Conservation (phyloP, 2,329 filamentous ascomycete species). For the Myrmaecium sp. region DNA sequence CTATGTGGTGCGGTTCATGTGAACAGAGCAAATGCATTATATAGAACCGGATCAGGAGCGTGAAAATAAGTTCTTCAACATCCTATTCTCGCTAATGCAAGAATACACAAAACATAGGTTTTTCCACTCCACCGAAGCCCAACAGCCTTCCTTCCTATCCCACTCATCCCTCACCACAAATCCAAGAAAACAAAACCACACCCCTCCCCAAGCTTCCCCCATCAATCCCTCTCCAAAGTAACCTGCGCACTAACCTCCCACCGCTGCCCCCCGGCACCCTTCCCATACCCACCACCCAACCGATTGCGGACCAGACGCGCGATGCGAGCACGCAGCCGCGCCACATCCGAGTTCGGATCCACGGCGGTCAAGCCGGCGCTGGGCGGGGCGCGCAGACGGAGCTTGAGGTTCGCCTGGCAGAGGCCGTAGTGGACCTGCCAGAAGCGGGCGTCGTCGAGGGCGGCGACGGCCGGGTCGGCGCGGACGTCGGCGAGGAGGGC, state of each 20-base stretch:
- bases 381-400: constrained; percentile 53
- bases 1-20: no score
- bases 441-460: constrained; percentile 80
- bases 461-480: constrained; percentile 55
- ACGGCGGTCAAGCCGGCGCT: no score
- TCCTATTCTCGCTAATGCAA: no score
- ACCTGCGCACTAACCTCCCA: constrained; percentile 93
- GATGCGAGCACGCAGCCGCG: constrained; percentile 59
- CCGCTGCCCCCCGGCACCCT: constrained; percentile 55
- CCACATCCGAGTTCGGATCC: constrained; percentile 46
- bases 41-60: no score
- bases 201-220: no score
- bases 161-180: no score
- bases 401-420: constrained; percentile 84
- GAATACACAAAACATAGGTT: no score
- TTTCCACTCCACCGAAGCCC: no score
- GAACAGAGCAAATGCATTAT: no score
- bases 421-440: constrained; percentile 98
- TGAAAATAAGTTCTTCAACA: no score
- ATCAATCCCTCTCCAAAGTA: constrained; percentile 34
- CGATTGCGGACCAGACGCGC: constrained; percentile 67
- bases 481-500: constrained; percentile 68
- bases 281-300: constrained; percentile 74
- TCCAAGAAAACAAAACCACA: no score
- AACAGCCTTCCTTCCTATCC: no score